Percentiles rank a stretch among this genome's conserved stretches.
Evolutionary conservation across 2,329 filamentous ascomycete species (phyloP).

Genomic region (Pezicula neosporulosa): DNA sequence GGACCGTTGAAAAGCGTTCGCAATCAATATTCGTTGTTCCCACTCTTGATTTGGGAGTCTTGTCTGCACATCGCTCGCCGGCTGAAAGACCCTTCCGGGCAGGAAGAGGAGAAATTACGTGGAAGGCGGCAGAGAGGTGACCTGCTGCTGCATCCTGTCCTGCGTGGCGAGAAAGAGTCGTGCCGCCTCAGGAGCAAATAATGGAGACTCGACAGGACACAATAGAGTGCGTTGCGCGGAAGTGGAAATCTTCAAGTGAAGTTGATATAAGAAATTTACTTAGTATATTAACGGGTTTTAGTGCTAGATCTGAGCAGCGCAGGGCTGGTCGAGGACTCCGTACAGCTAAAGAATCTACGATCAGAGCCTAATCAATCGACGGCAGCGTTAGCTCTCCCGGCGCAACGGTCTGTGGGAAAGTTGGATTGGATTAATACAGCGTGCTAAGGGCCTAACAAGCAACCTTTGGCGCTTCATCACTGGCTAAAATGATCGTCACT

Average conservation of each 20-base stretch:
- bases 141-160: background rate
- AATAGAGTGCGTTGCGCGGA: background rate
- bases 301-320: slow-evolving; percentile 1
- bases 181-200: background rate
- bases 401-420: slow-evolving; percentile 13
- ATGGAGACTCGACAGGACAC: background rate
- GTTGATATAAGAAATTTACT: slow-evolving; percentile 6
- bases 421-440: slow-evolving; percentile 2
- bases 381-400: slow-evolving; percentile 15
- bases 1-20: background rate
- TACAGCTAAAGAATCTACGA: slow-evolving; percentile 2
- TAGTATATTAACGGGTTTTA: background rate
- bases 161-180: background rate
- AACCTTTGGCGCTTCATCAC: background rate
- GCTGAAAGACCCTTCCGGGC: background rate
- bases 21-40: background rate
- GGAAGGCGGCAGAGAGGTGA: background rate
- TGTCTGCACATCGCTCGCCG: background rate
- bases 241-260: background rate
- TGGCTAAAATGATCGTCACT: too few relatives aligned
- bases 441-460: background rate
- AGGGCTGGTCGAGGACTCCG: background rate
- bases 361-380: slow-evolving; percentile 6
- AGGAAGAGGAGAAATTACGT: background rate
- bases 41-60: background rate